Evolutionary conservation across 192 early-diverging fungal species (phyloP).

Genomic region (Backusella macrospora): DNA sequence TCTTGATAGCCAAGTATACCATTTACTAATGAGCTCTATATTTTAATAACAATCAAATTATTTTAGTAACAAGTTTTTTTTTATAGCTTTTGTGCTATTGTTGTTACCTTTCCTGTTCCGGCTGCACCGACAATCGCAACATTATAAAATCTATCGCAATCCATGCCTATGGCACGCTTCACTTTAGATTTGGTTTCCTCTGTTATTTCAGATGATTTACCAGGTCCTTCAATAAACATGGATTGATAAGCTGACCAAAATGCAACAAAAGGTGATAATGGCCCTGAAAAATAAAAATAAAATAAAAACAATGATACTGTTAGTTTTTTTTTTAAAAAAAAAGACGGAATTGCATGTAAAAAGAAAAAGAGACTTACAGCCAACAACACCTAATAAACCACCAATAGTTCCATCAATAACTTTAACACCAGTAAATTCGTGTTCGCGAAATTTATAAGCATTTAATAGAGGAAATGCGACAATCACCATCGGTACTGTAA

Average conservation of each 20-base stretch:
- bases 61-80: not conserved
- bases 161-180: constrained; percentile 31
- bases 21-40: constrained; percentile 42
- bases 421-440: constrained; percentile 39
- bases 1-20: constrained; percentile 42
- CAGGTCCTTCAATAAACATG: constrained; percentile 33
- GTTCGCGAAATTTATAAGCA: constrained; percentile 36
- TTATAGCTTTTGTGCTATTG: not conserved
- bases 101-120: constrained; percentile 43
- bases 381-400: constrained; percentile 42
- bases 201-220: constrained; percentile 30
- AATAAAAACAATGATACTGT: not conserved
- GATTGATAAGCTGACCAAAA: constrained; percentile 34
- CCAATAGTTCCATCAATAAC: constrained; percentile 38
- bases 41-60: not conserved
- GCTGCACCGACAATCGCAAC: constrained; percentile 40
- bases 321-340: too few species aligned
- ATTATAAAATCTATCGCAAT: constrained; percentile 42
- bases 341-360: not conserved
- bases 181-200: constrained; percentile 28
- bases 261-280: constrained; percentile 39
- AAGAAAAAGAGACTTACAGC: constrained; percentile 24
- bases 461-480: constrained; percentile 41
- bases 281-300: constrained; percentile 20
- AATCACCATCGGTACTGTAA: constrained; percentile 40